Evolutionary conservation across 805 yeast genomes (phyloP).

Genomic region (Diddensiella caesifluorescens): DNA sequence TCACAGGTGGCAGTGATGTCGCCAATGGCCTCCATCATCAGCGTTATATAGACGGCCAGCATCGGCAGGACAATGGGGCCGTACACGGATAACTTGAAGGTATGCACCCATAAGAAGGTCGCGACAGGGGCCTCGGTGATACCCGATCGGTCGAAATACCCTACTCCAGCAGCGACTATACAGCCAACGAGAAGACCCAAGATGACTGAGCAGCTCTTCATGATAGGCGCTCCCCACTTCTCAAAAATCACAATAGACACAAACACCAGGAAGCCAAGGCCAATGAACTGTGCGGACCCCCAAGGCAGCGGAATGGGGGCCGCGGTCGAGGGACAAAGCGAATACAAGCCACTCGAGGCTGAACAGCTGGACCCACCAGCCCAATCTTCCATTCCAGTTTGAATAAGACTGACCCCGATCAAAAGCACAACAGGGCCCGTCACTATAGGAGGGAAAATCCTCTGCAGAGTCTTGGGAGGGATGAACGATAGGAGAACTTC

Average conservation of each 20-base stretch:
- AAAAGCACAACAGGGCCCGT: conserved; percentile 90
- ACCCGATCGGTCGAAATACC: conserved; percentile 57
- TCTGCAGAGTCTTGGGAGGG: conserved; percentile 68
- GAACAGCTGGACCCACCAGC: conserved; percentile 70
- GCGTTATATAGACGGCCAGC: conserved; percentile 72
- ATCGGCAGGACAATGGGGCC: conserved; percentile 85
- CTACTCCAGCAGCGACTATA: conserved; percentile 87
- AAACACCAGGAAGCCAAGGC: conserved; percentile 80
- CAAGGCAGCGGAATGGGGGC: conserved; percentile 59
- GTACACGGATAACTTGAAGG: conserved; percentile 69
- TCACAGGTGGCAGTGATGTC: conserved; percentile 93
- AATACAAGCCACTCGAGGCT: conserved; percentile 39
- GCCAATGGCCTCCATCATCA: conserved; percentile 92
- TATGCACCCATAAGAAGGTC: conserved; percentile 82
- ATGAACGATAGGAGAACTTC: conserved; percentile 70
- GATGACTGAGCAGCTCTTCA: conserved; percentile 91
- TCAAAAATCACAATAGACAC: conserved; percentile 70
- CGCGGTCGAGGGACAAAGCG: conserved; percentile 43
- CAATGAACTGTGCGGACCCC: conserved; percentile 85
- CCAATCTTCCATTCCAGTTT: conserved; percentile 77
- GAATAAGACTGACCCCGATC: conserved; percentile 67
- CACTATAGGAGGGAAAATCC: conserved; percentile 79
- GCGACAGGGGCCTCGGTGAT: conserved; percentile 74
- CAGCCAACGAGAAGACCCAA: conserved; percentile 81
- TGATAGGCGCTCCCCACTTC: conserved; percentile 87